Conservation (phyloP, 768 basidiomycete genomes). For the Boletus coccyginus region DNA sequence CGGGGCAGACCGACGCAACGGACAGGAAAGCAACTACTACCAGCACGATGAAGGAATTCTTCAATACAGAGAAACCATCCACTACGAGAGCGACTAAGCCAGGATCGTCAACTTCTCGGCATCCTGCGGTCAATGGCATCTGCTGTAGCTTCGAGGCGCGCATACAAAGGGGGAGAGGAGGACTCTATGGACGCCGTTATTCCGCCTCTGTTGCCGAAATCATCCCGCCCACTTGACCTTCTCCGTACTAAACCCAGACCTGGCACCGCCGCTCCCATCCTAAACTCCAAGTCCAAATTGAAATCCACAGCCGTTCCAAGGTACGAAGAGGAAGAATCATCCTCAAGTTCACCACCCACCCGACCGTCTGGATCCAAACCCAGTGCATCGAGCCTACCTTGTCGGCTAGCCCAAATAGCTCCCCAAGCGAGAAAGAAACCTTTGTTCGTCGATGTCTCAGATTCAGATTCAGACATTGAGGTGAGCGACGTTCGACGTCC, state of each 20-base stretch:
- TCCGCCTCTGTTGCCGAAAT: conserved; percentile 10
- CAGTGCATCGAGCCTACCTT: not conserved
- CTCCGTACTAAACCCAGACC: conserved; percentile 14
- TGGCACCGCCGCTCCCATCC: not conserved
- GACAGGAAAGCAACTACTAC: not conserved
- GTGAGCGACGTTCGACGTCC: conserved; percentile 11
- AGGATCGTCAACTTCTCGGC: not conserved
- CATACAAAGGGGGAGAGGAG: conserved; percentile 9
- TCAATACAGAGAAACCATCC: conserved; percentile 9
- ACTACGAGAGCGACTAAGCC: not conserved
- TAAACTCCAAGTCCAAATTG: not conserved
- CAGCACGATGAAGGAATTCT: conserved; percentile 11
- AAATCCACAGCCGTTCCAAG: not conserved
- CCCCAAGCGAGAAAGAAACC: conserved; percentile 9
- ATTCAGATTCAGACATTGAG: conserved; percentile 20
- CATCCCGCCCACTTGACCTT: conserved; percentile 28
- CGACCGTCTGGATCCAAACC: not conserved
- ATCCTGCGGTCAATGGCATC: not conserved
- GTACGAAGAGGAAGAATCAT: conserved; percentile 14
- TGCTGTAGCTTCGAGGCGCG: not conserved
- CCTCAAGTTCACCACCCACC: conserved; percentile 1
- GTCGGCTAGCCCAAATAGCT: not conserved
- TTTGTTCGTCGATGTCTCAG: conserved; percentile 24
- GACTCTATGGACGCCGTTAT: not conserved
- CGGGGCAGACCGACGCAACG: not conserved